A percentile compares a stretch with the other conserved stretches of the same genome.
These are phyloP conservation scores for Ophiocordyceps robertsii DNA, from an alignment of 2,329 filamentous ascomycete species.

Conservation along the genomic window DNA sequence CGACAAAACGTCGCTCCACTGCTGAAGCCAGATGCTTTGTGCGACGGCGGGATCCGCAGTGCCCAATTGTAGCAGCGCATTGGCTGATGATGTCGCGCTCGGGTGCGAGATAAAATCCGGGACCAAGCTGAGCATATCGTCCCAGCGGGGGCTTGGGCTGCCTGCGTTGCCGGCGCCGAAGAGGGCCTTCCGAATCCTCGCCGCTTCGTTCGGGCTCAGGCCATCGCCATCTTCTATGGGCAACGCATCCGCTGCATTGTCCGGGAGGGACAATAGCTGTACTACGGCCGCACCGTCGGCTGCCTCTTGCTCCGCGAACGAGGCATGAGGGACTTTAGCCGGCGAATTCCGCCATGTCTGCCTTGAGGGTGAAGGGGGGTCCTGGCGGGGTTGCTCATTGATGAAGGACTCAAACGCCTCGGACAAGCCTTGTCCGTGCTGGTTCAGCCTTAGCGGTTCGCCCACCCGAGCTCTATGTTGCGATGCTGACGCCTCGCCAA, in stretches of 20 bases:
- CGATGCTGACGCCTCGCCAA: neutral
- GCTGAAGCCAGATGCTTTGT: conserved; percentile 32
- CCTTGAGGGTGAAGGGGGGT: neutral
- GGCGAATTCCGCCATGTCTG: neutral
- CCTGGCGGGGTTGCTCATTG: neutral
- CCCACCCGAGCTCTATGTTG: neutral
- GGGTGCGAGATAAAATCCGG: conserved; percentile 25
- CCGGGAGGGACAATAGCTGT: conserved; percentile 18
- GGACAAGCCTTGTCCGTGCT: neutral
- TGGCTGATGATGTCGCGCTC: conserved; percentile 5
- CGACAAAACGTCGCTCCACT: conserved; percentile 43
- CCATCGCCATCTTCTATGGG: conserved; percentile 11
- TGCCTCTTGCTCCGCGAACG: conserved; percentile 18
- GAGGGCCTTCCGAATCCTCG: conserved; percentile 22
- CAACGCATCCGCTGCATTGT: conserved; percentile 7
- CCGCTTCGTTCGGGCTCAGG: conserved; percentile 14
- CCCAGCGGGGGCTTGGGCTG: conserved; percentile 18
- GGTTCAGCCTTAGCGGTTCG: neutral
- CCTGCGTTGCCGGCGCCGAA: conserved; percentile 13
- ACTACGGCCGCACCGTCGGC: conserved; percentile 19
- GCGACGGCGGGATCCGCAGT: conserved; percentile 22
- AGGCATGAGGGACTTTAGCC: neutral
- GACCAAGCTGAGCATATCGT: conserved; percentile 35
- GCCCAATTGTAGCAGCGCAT: conserved; percentile 21
- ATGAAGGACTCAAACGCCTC: conserved; percentile 2